These are phyloP conservation scores for Meyerozyma athensensis DNA, from an alignment of 1,139 yeast genomes.

Conservation along the genomic window DNA sequence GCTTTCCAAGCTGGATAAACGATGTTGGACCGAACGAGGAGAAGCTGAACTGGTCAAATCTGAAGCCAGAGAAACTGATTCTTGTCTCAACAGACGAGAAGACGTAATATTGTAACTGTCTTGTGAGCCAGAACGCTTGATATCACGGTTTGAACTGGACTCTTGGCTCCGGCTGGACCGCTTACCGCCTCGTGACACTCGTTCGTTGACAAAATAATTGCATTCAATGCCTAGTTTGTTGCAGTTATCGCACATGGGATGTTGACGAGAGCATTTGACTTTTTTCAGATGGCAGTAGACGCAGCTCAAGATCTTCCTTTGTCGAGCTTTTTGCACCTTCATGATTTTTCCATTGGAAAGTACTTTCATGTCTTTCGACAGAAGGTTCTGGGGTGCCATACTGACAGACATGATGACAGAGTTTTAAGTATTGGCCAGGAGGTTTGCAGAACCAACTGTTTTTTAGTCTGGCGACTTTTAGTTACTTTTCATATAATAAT, in stretches of 20 bases:
- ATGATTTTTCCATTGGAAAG: constrained; percentile 45
- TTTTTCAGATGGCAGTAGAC: constrained; percentile 60
- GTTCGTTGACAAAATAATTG: constrained; percentile 52
- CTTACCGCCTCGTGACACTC: constrained; percentile 47
- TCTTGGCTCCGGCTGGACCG: constrained; percentile 9
- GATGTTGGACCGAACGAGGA: not conserved
- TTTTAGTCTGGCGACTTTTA: too few relatives aligned
- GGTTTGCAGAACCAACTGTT: too few relatives aligned
- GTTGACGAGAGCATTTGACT: constrained; percentile 52
- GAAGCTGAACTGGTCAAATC: not conserved
- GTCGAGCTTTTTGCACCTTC: constrained; percentile 57
- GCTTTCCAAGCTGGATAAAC: not conserved
- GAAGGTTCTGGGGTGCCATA: not conserved
- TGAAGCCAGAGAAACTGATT: not conserved
- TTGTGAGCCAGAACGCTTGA: not conserved
- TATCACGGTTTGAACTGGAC: constrained; percentile 1
- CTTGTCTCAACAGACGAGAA: constrained; percentile 1
- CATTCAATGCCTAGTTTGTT: constrained; percentile 40
- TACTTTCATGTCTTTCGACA: constrained; percentile 12
- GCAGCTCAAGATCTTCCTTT: constrained; percentile 52
- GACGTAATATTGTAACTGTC: not conserved
- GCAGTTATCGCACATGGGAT: constrained; percentile 48
- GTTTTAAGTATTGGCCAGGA: not conserved
- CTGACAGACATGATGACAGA: not conserved
- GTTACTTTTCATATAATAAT: too few relatives aligned